Evolutionary conservation across 1,284 basidiomycete species (phyloP), one percentile per base, ranked within the genome.

Genomic region (Tilletiaria anomala): DNA sequence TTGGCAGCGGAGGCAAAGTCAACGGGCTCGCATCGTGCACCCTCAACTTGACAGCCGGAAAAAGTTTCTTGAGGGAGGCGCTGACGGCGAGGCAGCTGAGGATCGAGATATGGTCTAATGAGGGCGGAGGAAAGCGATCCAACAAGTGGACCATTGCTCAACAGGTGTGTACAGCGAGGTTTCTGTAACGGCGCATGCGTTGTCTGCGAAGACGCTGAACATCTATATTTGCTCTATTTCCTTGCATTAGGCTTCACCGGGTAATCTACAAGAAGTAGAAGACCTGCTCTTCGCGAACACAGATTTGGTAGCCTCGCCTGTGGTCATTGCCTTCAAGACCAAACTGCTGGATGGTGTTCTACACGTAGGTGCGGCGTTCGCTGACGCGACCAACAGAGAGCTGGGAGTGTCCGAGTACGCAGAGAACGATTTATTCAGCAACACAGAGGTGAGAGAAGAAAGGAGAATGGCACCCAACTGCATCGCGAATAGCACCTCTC

Each of bases 341-440:
- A 76, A 77, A 12, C 75, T 77, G n/a, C 69, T 71, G 42, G 70
- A 73, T n/a, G 70, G 69, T 4, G 56, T 62, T 32, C 69, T 69
- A 42, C 69, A 59, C 1, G 70, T 76, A n/a, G 75, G 75, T 1
- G 69, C 71, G 2, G 74, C 74, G 2, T 76, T 73, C 48, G 71
- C 73, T 12, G 75, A 77, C 57, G 73, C 73, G 15, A 71, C 72
- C 37, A 68, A 72, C 43, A 71, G 73, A 39, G 65, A 69, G 34
- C 63, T 77, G 20, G 70, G 75, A 69, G 51, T 94, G 71, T 75
- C 84, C 14, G 86, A 97, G 52, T 97, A 85, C 57, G 78, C 80
- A 1, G 93, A 99, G 62, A 93, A 91, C 57, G 93, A 97, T 50
- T 72, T 89, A 10, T 96, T 89, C 69, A 88, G 85, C 1, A 97